Base-by-base conservation (phyloP, 1,139 yeast species). In the Nakaseomyces bracarensis region DNA sequence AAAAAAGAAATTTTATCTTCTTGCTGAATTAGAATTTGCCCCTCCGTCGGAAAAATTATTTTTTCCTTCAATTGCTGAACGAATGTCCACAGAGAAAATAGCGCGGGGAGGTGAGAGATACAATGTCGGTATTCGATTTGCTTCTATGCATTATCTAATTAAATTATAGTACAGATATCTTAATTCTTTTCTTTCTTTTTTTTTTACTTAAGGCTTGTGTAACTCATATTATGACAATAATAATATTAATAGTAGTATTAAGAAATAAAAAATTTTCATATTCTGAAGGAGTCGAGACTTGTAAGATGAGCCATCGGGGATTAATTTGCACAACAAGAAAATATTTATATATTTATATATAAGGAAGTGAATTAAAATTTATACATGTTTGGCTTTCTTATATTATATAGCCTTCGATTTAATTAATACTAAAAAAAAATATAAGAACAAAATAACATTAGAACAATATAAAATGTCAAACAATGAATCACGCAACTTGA, bases 401-500 rank as follows among this genome's bases (percentile, higher is more conserved):
- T n/a, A n/a, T n/a, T n/a, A n/a, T n/a, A n/a, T n/a, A n/a, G n/a
- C n/a, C n/a, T n/a, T n/a, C n/a, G n/a, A n/a, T n/a, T n/a, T n/a
- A n/a, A n/a, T 22, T 7, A 22, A 22, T 7, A 22, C 25, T 10
- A 22, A 22, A 7, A 22, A 10, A 22, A 10, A 10, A 22, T 22
- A 22, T 7, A 22, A 30, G 13, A 30, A 16, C 11, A 16, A 30
- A 2, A 16, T 22, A 18, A 18, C 7, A 30, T 22, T 8, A 16
- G 4, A 16, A 30, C n/a, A 27, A 2, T 9, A 25, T 10, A 25
- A 25, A 25, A 25, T n/a, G n/a, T n/a, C 28, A 25, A 25, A 9
- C 28, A 25, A 30, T 10, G 34, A 15, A 30, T 18, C 34, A n/a
- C 34, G 34, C 34, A 30, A 18, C 22, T 19, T 30, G 22, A 30